Conservation (phyloP, 2,329 filamentous ascomycete genomes). For the Ophiocordyceps camponoti-floridani region DNA sequence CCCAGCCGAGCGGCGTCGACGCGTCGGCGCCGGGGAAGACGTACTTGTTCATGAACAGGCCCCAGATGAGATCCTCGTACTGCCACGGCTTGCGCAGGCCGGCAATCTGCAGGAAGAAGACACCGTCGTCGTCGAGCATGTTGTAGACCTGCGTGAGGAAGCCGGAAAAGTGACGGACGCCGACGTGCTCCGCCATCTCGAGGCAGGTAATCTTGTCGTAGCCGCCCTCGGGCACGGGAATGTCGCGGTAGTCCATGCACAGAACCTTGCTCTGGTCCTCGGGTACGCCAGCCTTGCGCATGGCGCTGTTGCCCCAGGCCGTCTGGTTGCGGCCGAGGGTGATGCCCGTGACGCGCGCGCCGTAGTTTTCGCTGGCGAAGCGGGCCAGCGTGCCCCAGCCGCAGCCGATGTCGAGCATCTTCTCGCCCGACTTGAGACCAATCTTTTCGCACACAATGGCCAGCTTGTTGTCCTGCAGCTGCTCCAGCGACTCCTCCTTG, state of each 20-base stretch:
- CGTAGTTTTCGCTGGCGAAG: conserved; percentile 85
- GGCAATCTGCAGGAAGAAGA: conserved; percentile 91
- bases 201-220: conserved; percentile 96
- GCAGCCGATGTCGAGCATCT: conserved; percentile 84
- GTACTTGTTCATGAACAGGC: conserved; percentile 99
- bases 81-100: conserved; percentile 92
- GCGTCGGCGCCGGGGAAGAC: conserved; percentile 95
- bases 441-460: conserved; percentile 94
- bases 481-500: conserved; percentile 77
- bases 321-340: conserved; percentile 94
- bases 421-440: conserved; percentile 61
- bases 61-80: conserved; percentile 96
- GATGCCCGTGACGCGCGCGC: conserved; percentile 69
- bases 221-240: conserved; percentile 47
- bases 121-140: conserved; percentile 92
- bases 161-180: conserved; percentile 66
- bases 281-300: conserved; percentile 63
- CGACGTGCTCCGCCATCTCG: conserved; percentile 98
- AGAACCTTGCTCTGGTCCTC: conserved; percentile 83
- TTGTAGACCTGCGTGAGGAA: conserved; percentile 81
- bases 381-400: conserved; percentile 94
- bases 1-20: conserved; percentile 78
- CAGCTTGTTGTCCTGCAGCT: conserved; percentile 96
- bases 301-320: conserved; percentile 83
- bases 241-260: conserved; percentile 96